These are phyloP conservation scores for Diospyros lotus DNA, from an alignment of 148 eudicot genomes.

Conservation along the genomic window DNA sequence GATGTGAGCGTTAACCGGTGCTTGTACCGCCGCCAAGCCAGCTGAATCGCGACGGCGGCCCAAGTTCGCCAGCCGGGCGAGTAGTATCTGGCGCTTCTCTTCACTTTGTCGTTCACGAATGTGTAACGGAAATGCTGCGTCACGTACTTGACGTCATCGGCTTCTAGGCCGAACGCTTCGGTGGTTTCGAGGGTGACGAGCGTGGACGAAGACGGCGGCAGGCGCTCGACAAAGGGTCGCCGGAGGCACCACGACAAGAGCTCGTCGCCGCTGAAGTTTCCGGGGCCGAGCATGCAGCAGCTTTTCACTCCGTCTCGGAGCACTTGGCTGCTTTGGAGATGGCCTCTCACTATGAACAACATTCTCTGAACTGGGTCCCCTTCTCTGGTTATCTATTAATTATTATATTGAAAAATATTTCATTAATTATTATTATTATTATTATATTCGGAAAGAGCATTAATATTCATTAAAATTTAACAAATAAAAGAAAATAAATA, in stretches of 20 bases:
- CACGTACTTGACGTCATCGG: slow-evolving; percentile 78
- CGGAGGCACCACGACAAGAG: slow-evolving; percentile 86
- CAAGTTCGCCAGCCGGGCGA: slow-evolving; percentile 98
- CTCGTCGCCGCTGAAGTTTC: slow-evolving; percentile 93
- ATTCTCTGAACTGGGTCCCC: slow-evolving; percentile 92
- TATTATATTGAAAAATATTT: background rate
- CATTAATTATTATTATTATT: too few relatives aligned
- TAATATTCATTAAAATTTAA: background rate
- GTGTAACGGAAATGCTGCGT: slow-evolving; percentile 93
- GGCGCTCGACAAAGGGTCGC: slow-evolving; percentile 65
- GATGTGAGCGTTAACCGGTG: slow-evolving; percentile 79
- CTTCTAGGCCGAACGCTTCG: slow-evolving; percentile 86
- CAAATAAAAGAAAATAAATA: background rate
- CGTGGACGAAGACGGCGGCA: slow-evolving; percentile 85
- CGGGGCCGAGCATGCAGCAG: slow-evolving; percentile 90
- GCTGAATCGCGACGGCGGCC: slow-evolving; percentile 89
- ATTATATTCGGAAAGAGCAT: too few relatives aligned
- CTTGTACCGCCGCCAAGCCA: slow-evolving; percentile 88
- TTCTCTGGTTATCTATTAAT: slow-evolving; percentile 61
- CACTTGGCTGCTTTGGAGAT: slow-evolving; percentile 78
- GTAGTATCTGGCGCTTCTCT: slow-evolving; percentile 86
- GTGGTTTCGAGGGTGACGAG: slow-evolving; percentile 78
- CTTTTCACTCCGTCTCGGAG: slow-evolving; percentile 75
- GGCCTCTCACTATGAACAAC: slow-evolving; percentile 87
- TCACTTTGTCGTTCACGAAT: slow-evolving; percentile 78